Evolutionary conservation across 2,329 filamentous ascomycete species (phyloP), one percentile per base, ranked within the genome.

Genomic region (Atkinsonella texensis): DNA sequence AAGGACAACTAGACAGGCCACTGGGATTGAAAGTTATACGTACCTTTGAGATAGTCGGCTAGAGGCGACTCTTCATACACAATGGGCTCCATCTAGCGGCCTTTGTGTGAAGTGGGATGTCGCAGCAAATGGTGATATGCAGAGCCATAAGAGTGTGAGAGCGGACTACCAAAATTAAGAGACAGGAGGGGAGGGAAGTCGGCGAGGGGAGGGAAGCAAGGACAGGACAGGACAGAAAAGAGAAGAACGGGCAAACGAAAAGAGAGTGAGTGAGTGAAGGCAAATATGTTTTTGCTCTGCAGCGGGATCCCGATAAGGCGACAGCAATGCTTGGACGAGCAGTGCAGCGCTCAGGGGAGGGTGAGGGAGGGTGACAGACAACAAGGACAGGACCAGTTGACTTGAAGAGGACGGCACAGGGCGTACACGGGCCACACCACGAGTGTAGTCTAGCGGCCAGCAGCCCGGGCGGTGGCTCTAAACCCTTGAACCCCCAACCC

Each of bases 21-120:
- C 28, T 6, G 7, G 28, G 11, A 38, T 18, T 11, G 23, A 15
- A 38, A 47, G 17, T 13, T n/a, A 28, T 23, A 52, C 60, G 62
- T 70, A 93, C 90, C 89, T 81, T 90, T 84, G 60, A 96, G 81
- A 72, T 93, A 93, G 63, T 87, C 83, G 65, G 89, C 89, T 70
- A 96, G 77, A 61, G 90, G 90, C 66, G 87, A 87, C 71, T 89
- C 83, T 71, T 93, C 81, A 70, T 86, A 87, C 60, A 95, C 81
- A 62, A 95, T 77, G 63, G 86, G 82, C 78, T 95, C 90, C 90
- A 96, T 68, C 57, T 64, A 60, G 59, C 57, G 60, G 58, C 49
- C 39, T 32, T 31, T 46, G 42, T 48, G 54, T 52, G 33, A 51
- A 53, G 53, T 60, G 49, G 58, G 59, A 62, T 56, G 58, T 51